phyloP scores from a whole-genome alignment of 345 rosid species.

The Tarenaya hassleriana region DNA sequence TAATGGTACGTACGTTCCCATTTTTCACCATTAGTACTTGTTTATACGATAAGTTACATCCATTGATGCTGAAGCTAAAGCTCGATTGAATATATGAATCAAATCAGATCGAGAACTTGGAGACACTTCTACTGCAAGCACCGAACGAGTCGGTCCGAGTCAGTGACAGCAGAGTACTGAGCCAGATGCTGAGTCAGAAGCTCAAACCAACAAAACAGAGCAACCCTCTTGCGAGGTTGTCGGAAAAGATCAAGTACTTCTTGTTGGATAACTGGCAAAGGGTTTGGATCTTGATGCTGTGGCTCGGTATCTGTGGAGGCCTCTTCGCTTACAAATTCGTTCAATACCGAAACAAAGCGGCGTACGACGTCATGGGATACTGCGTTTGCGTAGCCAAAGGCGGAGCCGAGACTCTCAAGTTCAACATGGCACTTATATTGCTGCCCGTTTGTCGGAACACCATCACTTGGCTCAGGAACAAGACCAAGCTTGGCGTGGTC shows the following conservation, averaged over 20 bases:
- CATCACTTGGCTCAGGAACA: constrained; percentile 69
- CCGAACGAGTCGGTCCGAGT: constrained; percentile 22
- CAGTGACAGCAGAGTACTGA: constrained; percentile 40
- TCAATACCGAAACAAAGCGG: constrained; percentile 44
- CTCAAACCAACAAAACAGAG: constrained; percentile 54
- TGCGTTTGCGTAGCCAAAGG: constrained; percentile 77
- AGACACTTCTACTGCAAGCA: constrained; percentile 45
- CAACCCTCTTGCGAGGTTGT: constrained; percentile 39
- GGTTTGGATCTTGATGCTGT: constrained; percentile 50
- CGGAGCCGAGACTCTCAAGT: constrained; percentile 57
- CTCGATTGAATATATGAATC: too few relatives aligned
- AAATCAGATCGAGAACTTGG: constrained; percentile 48
- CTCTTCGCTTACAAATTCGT: constrained; percentile 52
- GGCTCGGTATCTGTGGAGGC: constrained; percentile 48
- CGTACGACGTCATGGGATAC: constrained; percentile 43
- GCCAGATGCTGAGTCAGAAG: constrained; percentile 60
- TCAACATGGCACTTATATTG: constrained; percentile 65
- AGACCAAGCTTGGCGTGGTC: constrained; percentile 42
- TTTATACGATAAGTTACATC: too few relatives aligned
- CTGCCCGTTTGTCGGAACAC: constrained; percentile 67
- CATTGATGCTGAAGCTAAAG: too few relatives aligned
- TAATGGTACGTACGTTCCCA: constrained; percentile 39
- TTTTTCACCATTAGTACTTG: too few relatives aligned
- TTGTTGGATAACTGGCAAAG: constrained; percentile 59
- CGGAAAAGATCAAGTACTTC: constrained; percentile 32